Evolutionary conservation across 1,139 yeast species (phyloP).

Genomic region (Hemisphaericaspora lyxosophila): DNA sequence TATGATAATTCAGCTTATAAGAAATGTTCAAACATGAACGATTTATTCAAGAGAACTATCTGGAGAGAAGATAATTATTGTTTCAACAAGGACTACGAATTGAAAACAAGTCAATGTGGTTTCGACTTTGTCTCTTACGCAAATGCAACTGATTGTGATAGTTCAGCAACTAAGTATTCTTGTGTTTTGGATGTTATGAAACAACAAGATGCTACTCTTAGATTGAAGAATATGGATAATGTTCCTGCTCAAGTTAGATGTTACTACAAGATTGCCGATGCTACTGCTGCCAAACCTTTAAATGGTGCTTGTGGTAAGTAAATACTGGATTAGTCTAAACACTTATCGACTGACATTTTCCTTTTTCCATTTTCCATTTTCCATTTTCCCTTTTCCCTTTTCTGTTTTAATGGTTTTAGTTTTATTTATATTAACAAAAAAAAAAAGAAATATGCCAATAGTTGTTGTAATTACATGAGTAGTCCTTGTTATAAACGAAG

Average conservation of each 20-base stretch:
- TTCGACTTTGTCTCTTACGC: conserved; percentile 15
- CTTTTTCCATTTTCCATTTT: too few relatives aligned
- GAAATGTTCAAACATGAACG: conserved; percentile 9
- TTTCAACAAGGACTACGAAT: conserved; percentile 14
- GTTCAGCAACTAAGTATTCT: conserved; percentile 14
- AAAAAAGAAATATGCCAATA: too few relatives aligned
- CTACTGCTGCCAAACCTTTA: conserved; percentile 10
- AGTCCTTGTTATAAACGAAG: too few relatives aligned
- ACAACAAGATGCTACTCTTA: conserved; percentile 16
- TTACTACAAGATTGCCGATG: conserved; percentile 12
- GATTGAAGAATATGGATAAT: conserved; percentile 15
- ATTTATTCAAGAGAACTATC: conserved; percentile 13
- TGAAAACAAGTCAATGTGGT: conserved; percentile 16
- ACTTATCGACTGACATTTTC: too few relatives aligned
- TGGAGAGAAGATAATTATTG: conserved; percentile 11
- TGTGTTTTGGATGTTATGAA: conserved; percentile 18
- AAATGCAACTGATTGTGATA: conserved; percentile 13
- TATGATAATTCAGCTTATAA: conserved; percentile 16
- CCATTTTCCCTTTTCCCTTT: too few relatives aligned
- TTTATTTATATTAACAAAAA: too few relatives aligned
- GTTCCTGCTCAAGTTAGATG: conserved; percentile 20
- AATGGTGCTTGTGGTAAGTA: conserved; percentile 17
- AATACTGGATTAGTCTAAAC: too few relatives aligned
- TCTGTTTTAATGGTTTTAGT: too few relatives aligned
- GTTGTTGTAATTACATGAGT: too few relatives aligned